Conservation (phyloP, 75 land plant species). For the Picea glauca region DNA sequence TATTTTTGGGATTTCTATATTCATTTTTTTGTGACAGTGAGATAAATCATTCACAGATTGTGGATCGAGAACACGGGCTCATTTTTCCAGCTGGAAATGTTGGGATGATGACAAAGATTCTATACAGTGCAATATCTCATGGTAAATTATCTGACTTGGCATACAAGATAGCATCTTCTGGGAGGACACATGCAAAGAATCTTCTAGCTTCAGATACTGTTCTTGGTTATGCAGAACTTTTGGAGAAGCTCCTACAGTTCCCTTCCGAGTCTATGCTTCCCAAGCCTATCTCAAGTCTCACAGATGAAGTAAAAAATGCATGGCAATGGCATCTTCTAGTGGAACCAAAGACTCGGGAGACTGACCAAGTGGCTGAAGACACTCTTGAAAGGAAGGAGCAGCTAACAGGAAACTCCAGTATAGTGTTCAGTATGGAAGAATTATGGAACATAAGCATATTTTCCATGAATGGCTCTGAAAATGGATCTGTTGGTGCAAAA, state of each 20-base stretch:
- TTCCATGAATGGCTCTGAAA: slow-evolving; percentile 10
- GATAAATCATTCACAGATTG: slow-evolving; percentile 46
- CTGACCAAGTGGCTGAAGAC: slow-evolving; percentile 12
- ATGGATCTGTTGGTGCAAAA: not conserved
- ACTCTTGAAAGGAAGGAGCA: not conserved
- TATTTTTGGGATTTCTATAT: slow-evolving; percentile 1
- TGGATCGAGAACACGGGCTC: slow-evolving; percentile 66
- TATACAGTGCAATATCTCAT: slow-evolving; percentile 39
- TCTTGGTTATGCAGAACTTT: slow-evolving; percentile 52
- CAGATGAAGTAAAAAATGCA: slow-evolving; percentile 12
- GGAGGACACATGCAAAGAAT: slow-evolving; percentile 46
- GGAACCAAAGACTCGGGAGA: slow-evolving; percentile 9
- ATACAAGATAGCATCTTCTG: slow-evolving; percentile 40
- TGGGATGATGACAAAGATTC: slow-evolving; percentile 33
- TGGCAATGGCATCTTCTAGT: slow-evolving; percentile 76
- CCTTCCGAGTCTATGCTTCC: slow-evolving; percentile 77
- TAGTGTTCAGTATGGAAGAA: slow-evolving; percentile 37
- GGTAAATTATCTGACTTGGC: slow-evolving; percentile 48
- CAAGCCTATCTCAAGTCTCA: slow-evolving; percentile 27
- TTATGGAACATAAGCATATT: slow-evolving; percentile 14
- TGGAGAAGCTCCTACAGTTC: slow-evolving; percentile 78
- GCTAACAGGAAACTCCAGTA: slow-evolving; percentile 15
- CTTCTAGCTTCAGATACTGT: slow-evolving; percentile 64
- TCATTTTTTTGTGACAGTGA: slow-evolving; percentile 2
- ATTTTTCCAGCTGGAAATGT: slow-evolving; percentile 61